phyloP scores from a whole-genome alignment of 164 flowering plant genomes.

The Annona cherimola region DNA sequence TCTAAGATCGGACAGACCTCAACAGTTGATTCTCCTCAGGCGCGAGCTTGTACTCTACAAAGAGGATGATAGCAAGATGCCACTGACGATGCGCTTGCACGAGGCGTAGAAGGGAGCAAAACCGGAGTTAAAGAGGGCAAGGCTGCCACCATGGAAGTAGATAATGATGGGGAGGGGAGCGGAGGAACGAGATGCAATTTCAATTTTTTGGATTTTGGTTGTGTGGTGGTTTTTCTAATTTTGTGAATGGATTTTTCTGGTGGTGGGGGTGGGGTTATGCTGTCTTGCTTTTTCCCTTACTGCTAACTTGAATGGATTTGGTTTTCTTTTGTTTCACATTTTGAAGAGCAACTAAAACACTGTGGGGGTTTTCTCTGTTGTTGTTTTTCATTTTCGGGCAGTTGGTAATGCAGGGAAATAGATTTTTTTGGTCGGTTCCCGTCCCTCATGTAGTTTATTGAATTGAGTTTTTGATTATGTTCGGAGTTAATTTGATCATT shows the following conservation, averaged over 20 bases:
- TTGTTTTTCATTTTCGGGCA: slow-evolving; percentile 9
- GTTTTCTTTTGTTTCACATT: neutral
- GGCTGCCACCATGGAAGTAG: too few species aligned
- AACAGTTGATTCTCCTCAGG: too few species aligned
- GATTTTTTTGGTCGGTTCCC: neutral
- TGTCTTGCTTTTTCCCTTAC: neutral
- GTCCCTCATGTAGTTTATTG: neutral
- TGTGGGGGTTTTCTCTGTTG: neutral
- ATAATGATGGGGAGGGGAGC: neutral
- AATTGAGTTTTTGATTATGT: neutral
- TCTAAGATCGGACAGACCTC: too few species aligned
- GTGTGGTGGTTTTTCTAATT: neutral
- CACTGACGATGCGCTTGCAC: too few species aligned
- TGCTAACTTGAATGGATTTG: neutral
- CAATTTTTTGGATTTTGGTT: neutral
- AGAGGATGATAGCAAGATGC: too few species aligned
- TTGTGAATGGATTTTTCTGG: neutral
- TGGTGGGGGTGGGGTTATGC: neutral
- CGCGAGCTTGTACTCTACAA: too few species aligned
- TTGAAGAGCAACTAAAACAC: neutral
- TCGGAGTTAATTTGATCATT: neutral
- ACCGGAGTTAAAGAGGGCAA: too few species aligned
- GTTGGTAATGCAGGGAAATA: slow-evolving; percentile 3
- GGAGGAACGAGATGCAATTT: too few species aligned
- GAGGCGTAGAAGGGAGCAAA: too few species aligned